Evolutionary conservation across 1,284 basidiomycete genomes (phyloP).

Genomic region (Cystobasidium sp.): DNA sequence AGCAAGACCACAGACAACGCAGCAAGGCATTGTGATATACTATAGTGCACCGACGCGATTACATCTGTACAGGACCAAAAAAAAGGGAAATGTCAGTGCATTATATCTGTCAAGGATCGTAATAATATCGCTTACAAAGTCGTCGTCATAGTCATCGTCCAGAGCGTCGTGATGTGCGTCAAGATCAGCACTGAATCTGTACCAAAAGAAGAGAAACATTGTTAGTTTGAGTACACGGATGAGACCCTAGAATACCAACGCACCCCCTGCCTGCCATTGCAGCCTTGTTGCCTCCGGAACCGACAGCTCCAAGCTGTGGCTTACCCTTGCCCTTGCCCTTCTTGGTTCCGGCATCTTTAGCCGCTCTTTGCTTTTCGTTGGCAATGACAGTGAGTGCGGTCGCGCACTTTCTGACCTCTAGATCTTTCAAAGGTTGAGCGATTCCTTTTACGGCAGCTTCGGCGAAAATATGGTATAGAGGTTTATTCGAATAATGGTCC

Average conservation of each 20-base stretch:
- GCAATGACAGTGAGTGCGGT: conserved; percentile 78
- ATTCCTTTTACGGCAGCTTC: conserved; percentile 78
- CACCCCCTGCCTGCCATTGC: conserved; percentile 44
- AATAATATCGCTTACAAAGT: too few relatives aligned
- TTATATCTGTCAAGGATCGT: too few relatives aligned
- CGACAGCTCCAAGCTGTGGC: conserved; percentile 45
- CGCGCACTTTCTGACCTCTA: conserved; percentile 85
- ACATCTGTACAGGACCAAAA: conserved; percentile 44
- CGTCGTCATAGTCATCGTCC: conserved; percentile 51
- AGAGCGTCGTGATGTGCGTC: conserved; percentile 49
- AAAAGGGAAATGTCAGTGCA: too few relatives aligned
- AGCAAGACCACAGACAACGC: too few relatives aligned
- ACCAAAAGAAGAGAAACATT: not conserved
- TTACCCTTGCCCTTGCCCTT: conserved; percentile 67
- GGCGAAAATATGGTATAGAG: conserved; percentile 77
- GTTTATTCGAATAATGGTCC: conserved; percentile 75
- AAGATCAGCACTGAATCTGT: conserved; percentile 47
- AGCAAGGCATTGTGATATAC: too few relatives aligned
- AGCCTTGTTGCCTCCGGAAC: conserved; percentile 39
- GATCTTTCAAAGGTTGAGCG: conserved; percentile 74
- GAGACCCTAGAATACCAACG: not conserved
- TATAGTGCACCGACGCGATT: not conserved
- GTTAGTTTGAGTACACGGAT: not conserved
- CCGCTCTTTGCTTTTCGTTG: conserved; percentile 92
- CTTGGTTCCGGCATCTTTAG: conserved; percentile 77